These are phyloP conservation scores for Oryza meridionalis DNA, from an alignment of 176 grass and related monocot species.

Conservation along the genomic window DNA sequence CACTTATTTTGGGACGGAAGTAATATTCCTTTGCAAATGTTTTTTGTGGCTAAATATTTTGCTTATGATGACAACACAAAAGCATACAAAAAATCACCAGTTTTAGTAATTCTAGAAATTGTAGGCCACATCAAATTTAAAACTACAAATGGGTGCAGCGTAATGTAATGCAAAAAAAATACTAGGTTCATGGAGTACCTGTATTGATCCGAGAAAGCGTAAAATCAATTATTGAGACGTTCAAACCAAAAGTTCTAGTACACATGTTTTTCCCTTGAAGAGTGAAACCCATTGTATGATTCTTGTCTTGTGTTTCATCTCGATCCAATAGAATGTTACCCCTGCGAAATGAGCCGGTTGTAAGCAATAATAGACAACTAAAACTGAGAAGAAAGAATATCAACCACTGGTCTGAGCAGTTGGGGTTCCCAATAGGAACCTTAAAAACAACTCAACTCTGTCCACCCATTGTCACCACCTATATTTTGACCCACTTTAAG, in stretches of 20 bases:
- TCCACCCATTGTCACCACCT: not conserved
- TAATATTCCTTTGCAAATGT: not conserved
- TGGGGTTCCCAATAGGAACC: not conserved
- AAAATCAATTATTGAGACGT: slow-evolving; percentile 86
- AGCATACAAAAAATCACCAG: slow-evolving; percentile 7
- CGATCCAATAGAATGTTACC: slow-evolving; percentile 91
- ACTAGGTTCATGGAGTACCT: slow-evolving; percentile 39
- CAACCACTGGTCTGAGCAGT: not conserved
- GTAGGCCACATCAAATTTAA: not conserved
- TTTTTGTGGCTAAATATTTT: not conserved
- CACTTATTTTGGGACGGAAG: no score
- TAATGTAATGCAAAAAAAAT: not conserved
- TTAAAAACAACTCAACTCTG: not conserved
- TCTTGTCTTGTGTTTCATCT: slow-evolving; percentile 49
- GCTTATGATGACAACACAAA: not conserved
- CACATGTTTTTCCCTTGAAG: slow-evolving; percentile 66
- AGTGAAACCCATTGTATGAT: slow-evolving; percentile 45
- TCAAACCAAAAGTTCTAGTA: slow-evolving; percentile 68
- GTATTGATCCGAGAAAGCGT: slow-evolving; percentile 96
- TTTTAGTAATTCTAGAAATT: not conserved
- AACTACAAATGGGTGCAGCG: not conserved
- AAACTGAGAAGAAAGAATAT: slow-evolving; percentile 21
- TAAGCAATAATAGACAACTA: slow-evolving; percentile 37
- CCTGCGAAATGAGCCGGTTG: slow-evolving; percentile 52
- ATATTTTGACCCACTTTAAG: not conserved